A percentile compares a stretch with the other conserved stretches of the same genome.
These are phyloP conservation scores for Posidonia oceanica DNA, from an alignment of 116 monocot species.

Conservation along the genomic window DNA sequence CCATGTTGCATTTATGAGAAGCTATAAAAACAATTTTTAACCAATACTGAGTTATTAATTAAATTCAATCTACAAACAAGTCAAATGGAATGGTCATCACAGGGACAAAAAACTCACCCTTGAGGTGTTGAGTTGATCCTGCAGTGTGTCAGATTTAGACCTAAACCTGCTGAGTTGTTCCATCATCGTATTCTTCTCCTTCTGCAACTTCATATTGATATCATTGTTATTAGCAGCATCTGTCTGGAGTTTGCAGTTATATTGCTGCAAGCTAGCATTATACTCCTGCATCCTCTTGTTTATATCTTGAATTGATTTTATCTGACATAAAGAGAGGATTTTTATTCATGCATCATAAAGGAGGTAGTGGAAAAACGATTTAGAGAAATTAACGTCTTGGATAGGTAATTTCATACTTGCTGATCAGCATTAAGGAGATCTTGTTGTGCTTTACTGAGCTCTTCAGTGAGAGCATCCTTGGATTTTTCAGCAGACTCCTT, in stretches of 20 bases:
- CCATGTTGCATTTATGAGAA: too few relatives aligned
- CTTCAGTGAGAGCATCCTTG: conserved; percentile 26
- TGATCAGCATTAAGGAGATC: conserved; percentile 18
- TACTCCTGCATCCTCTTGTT: conserved; percentile 75
- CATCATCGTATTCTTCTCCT: conserved; percentile 65
- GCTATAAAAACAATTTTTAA: too few relatives aligned
- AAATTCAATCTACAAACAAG: too few relatives aligned
- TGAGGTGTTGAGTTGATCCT: conserved; percentile 48
- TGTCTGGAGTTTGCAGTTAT: conserved; percentile 73
- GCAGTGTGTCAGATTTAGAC: conserved; percentile 37
- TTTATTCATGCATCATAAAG: not conserved
- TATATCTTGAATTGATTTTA: conserved; percentile 70
- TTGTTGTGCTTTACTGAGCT: conserved; percentile 40
- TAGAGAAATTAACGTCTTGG: not conserved
- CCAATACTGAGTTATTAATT: too few relatives aligned
- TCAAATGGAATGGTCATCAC: not conserved
- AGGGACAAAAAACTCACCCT: conserved; percentile 34
- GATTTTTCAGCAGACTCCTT: conserved; percentile 33
- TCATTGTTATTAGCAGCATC: conserved; percentile 47
- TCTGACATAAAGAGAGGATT: conserved; percentile 14
- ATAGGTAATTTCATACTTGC: conserved; percentile 2
- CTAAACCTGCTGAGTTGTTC: conserved; percentile 44
- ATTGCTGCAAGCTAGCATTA: conserved; percentile 83
- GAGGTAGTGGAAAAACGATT: not conserved
- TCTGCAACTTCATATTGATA: conserved; percentile 43